Evolutionary conservation across 176 grass and related monocot genomes (phyloP).

Genomic region (Eragrostis curvula): DNA sequence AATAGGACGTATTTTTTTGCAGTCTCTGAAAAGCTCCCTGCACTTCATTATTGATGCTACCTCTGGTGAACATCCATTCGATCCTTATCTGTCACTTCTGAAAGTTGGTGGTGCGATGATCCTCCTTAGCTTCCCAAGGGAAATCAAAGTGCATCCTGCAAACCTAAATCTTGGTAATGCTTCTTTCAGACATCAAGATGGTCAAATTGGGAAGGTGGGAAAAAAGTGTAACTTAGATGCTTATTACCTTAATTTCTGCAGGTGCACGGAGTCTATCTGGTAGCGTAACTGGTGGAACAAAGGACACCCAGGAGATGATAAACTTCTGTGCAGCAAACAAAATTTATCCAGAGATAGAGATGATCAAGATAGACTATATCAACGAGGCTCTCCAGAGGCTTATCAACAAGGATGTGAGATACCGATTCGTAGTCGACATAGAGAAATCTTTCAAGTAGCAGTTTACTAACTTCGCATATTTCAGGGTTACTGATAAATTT

Average conservation of each 20-base stretch:
- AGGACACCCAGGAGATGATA: slow-evolving; percentile 67
- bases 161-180: slow-evolving; percentile 65
- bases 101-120: slow-evolving; percentile 70
- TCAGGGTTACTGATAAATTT: background rate
- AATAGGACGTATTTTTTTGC: background rate
- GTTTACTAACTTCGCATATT: background rate
- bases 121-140: slow-evolving; percentile 64
- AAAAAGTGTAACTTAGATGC: background rate
- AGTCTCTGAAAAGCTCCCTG: slow-evolving; percentile 66
- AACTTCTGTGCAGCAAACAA: slow-evolving; percentile 72
- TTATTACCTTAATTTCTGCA: slow-evolving; percentile 37
- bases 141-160: slow-evolving; percentile 64
- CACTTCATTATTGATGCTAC: slow-evolving; percentile 83
- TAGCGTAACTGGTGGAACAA: slow-evolving; percentile 63
- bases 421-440: slow-evolving; percentile 77
- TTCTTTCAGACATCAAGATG: slow-evolving; percentile 4
- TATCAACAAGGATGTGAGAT: slow-evolving; percentile 62
- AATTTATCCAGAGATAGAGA: slow-evolving; percentile 73
- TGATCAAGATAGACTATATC: slow-evolving; percentile 83
- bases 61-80: slow-evolving; percentile 80
- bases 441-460: slow-evolving; percentile 57
- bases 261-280: slow-evolving; percentile 64
- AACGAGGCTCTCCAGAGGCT: slow-evolving; percentile 77
- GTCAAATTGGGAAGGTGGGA: background rate
- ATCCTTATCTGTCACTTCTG: slow-evolving; percentile 76